Evolutionary conservation across 148 eudicot genomes (phyloP), one percentile per base, ranked within the genome.

Genomic region (Fallopia convolvulus): DNA sequence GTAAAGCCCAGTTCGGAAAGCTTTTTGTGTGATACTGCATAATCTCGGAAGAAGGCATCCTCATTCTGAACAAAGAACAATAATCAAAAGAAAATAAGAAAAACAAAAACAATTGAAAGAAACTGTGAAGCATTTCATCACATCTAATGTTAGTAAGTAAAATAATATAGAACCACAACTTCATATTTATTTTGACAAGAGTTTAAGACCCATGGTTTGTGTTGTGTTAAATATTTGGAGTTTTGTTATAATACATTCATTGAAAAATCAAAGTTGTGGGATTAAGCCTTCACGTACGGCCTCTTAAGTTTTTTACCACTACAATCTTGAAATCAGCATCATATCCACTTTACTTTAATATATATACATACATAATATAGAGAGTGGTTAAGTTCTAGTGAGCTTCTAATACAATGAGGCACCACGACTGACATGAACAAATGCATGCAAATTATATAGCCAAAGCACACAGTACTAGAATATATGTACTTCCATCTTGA

Each of bases 1-100:
- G 82, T 84, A 58, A 92, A 92, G 40, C 99, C 99, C 71, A 94
- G 81, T 61, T 94, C 99, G 1, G 98, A 92, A 36, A 94, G 97
- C 75, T 90, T 92, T 89, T 94, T 94, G 87, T 94, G 98, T 8
- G 97, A 89, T 49, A 78, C 83, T 15, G 96, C 96, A 70, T 92
- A 92, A 77, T 94, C 98, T 36, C 83, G 80, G 79, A 90, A 94
- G 86, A 94, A 89, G 65, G 92, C 94, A 48, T 92, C 97, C 85
- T 94, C 99, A 79, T 92, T 96, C 98, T 92, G 90, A 68, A 30
- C 17, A n/a, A 73, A 44, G 5, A 71, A 7, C 7, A 63, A 63
- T 6, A 63, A 63, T 13, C 70, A 44, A 72, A 50, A 50, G 6
- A 23, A 74, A 73, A 42, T 50, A 58, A 58, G 30, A 56, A 6